A percentile compares a stretch with the other conserved stretches of the same genome.
These are phyloP conservation scores for Vaccinium corymbosum DNA, from an alignment of 148 eudicot genomes.

Conservation along the genomic window DNA sequence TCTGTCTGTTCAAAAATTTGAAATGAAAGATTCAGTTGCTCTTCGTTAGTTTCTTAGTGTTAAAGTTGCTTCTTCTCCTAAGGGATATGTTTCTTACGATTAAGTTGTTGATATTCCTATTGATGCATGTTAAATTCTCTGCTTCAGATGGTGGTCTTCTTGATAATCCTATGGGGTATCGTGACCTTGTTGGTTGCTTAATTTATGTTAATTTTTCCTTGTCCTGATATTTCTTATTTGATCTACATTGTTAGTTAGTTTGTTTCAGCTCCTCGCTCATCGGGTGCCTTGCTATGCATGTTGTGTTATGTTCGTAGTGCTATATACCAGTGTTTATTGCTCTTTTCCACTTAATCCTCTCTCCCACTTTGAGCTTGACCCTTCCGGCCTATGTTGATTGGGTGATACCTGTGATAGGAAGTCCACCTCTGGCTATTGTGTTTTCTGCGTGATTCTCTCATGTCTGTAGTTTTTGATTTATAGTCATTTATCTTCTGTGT, in stretches of 20 bases:
- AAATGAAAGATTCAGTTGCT: not conserved
- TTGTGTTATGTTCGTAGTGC: not conserved
- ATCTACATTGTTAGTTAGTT: not conserved
- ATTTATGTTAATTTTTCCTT: not conserved
- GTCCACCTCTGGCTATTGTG: not conserved
- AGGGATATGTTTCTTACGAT: not conserved
- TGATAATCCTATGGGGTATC: not conserved
- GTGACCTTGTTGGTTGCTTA: not conserved
- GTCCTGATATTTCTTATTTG: not conserved
- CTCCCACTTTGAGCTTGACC: not conserved
- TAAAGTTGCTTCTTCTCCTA: not conserved
- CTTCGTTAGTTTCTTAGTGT: not conserved
- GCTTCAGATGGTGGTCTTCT: not conserved
- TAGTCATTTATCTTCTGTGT: no score
- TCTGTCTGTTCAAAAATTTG: not conserved
- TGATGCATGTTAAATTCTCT: not conserved
- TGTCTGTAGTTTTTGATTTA: no score
- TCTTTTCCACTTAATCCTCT: not conserved
- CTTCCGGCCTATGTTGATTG: not conserved
- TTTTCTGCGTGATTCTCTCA: not conserved
- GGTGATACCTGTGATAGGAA: not conserved
- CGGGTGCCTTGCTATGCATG: not conserved
- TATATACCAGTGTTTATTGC: not conserved
- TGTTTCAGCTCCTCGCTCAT: not conserved
- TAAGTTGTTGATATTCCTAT: not conserved